Percentiles rank a stretch among this genome's conserved stretches.
These are phyloP conservation scores for Mycena citricolor DNA, from an alignment of 1,284 basidiomycete species.

Conservation along the genomic window DNA sequence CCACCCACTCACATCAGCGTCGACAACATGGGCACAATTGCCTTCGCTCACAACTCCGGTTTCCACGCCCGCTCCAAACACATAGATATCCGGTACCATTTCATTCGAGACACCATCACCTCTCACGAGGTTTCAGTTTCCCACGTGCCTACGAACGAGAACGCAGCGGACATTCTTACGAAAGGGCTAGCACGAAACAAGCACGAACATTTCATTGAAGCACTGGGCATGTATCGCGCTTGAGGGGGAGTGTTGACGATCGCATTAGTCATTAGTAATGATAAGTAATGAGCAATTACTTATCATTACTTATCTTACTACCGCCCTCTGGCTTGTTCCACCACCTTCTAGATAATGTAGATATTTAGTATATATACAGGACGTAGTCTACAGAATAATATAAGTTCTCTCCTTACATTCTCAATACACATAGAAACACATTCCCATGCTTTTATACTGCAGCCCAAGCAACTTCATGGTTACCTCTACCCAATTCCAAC, in stretches of 20 bases:
- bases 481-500: too few relatives aligned
- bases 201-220: slow-evolving; percentile 7
- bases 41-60: slow-evolving; percentile 27
- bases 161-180: slow-evolving; percentile 32
- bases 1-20: slow-evolving; percentile 22
- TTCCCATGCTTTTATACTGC: too few relatives aligned
- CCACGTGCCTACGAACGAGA: slow-evolving; percentile 28
- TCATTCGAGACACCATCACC: slow-evolving; percentile 31
- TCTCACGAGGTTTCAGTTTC: slow-evolving; percentile 14
- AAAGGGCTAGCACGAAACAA: slow-evolving; percentile 21
- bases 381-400: too few relatives aligned
- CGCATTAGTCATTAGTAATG: too few relatives aligned
- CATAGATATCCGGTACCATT: slow-evolving; percentile 41
- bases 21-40: slow-evolving; percentile 34
- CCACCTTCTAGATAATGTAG: too few relatives aligned
- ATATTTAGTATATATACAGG: too few relatives aligned
- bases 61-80: slow-evolving; percentile 36
- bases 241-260: slow-evolving; percentile 23
- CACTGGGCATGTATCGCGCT: slow-evolving; percentile 15
- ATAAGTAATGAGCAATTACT: too few relatives aligned
- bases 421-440: too few relatives aligned
- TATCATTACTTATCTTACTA: too few relatives aligned
- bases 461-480: too few relatives aligned
- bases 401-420: too few relatives aligned
- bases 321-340: too few relatives aligned